These are phyloP conservation scores for Saccharomyces hybrid DNA, from an alignment of 1,139 yeast genomes.

Conservation along the genomic window DNA sequence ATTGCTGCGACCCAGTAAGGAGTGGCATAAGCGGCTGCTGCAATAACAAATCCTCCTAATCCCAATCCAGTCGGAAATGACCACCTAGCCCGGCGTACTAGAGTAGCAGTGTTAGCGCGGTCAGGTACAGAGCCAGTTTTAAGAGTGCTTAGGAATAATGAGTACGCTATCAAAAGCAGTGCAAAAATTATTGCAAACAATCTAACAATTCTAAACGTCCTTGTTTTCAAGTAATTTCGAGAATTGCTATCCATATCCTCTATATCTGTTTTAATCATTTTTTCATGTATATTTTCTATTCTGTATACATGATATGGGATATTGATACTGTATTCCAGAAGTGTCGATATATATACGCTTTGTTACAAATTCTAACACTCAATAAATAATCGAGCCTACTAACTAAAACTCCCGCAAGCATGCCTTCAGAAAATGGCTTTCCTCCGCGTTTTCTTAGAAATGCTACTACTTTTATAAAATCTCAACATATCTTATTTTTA, in stretches of 20 bases:
- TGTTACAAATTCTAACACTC: not conserved
- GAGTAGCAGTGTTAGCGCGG: not conserved
- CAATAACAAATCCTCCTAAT: not conserved
- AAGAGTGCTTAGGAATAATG: not conserved
- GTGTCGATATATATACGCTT: not conserved
- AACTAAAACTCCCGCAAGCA: not conserved
- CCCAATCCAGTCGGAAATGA: not conserved
- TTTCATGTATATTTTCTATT: not conserved
- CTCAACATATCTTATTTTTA: not conserved
- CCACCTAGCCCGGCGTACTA: not conserved
- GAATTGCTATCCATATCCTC: not conserved
- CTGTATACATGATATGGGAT: not conserved
- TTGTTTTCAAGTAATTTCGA: not conserved
- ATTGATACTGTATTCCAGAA: not conserved
- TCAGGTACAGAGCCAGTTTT: not conserved
- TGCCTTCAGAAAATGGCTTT: not conserved
- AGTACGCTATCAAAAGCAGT: not conserved
- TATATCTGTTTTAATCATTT: not conserved
- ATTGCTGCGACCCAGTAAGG: not conserved
- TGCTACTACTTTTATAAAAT: not conserved
- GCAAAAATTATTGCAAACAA: not conserved
- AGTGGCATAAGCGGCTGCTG: not conserved
- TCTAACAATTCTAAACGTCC: not conserved
- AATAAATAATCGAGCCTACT: not conserved
- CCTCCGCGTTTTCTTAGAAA: not conserved